Evolutionary conservation across 768 basidiomycete species (phyloP).

Genomic region (Lyophyllum semitale): DNA sequence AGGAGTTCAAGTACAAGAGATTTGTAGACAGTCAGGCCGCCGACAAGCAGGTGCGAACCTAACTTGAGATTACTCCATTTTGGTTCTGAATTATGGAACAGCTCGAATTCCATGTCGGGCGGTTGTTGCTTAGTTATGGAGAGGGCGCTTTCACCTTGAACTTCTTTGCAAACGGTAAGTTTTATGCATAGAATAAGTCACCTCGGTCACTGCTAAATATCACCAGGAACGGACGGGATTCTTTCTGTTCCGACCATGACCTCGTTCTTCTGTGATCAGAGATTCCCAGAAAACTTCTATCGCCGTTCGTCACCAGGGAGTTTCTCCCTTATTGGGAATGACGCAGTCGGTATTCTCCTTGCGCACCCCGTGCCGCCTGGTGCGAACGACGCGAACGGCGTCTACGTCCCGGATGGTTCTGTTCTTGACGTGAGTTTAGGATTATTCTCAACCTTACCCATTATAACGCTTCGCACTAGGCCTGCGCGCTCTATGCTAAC

Average conservation of each 20-base stretch:
- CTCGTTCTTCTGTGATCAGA: no score
- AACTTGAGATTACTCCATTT: background rate
- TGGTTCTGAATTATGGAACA: background rate
- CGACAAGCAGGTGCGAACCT: constrained; percentile 2
- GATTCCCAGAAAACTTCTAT: no score
- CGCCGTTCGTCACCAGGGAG: no score
- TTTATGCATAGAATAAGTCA: no score
- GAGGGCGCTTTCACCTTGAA: constrained; percentile 15
- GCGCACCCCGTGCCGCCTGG: constrained; percentile 12
- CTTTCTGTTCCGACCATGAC: no score
- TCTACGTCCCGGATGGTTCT: constrained; percentile 5
- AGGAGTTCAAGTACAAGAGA: constrained; percentile 14
- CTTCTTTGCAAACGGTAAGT: constrained; percentile 17
- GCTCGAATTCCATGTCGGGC: constrained; percentile 16
- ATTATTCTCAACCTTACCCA: background rate
- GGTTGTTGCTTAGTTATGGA: constrained; percentile 14
- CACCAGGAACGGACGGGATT: no score
- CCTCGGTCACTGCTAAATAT: no score
- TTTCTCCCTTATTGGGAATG: background rate
- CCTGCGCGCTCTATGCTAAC: constrained; percentile 7
- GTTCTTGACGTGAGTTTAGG: background rate
- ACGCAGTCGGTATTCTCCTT: background rate
- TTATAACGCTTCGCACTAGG: background rate
- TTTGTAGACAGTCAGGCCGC: constrained; percentile 7
- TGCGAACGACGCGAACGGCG: constrained; percentile 8